Base-by-base conservation (phyloP, 257 asterid species). In the Rhazya stricta region DNA sequence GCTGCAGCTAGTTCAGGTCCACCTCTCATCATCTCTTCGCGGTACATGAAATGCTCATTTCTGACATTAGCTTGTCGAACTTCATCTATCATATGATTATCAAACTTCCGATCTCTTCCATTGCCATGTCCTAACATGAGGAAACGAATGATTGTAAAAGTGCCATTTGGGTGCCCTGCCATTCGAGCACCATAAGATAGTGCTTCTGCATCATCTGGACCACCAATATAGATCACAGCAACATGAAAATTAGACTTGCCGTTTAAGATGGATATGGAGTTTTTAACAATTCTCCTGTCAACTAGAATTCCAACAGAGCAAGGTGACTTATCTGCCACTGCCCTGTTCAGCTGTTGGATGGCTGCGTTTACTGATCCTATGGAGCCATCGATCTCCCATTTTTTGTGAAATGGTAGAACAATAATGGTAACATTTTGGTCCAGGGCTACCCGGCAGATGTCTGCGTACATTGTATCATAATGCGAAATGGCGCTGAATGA, bases 331-430 rank as follows among this genome's bases (percentile, higher is more conserved):
- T 88, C 94, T 63, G 82, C 29, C 56, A 93, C 85, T 48, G 81
- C 86, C n/a, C 74, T 27, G 87, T 93, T 89, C 91, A 87, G 81
- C 66, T 9, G 69, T 79, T 91, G 96, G 0, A 85, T 71, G 9
- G 87, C 79, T 53, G 84, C 80, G 78, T 88, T 85, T 37, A 77
- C 73, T 0, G 85, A 62, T 27, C 89, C 93, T 5, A 93, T 77
- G 7, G 96, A 87, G 2, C 97, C 96, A 71, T 93, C 97, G 54
- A 91, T 87, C 67, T 84, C 96, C 93, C 96, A 91, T 18, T 76
- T 88, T 80, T 87, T 91, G 85, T 93, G 97, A 71, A 89, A 93
- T 0, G 97, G 98, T 4, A 93, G 85, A 30, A 93, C 85, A 62
- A 89, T 27, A 3, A 93, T 75, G 21, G 79, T 88, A 1, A 89